Conservation (phyloP, 345 rosid species). For the Citrus reticulata region DNA sequence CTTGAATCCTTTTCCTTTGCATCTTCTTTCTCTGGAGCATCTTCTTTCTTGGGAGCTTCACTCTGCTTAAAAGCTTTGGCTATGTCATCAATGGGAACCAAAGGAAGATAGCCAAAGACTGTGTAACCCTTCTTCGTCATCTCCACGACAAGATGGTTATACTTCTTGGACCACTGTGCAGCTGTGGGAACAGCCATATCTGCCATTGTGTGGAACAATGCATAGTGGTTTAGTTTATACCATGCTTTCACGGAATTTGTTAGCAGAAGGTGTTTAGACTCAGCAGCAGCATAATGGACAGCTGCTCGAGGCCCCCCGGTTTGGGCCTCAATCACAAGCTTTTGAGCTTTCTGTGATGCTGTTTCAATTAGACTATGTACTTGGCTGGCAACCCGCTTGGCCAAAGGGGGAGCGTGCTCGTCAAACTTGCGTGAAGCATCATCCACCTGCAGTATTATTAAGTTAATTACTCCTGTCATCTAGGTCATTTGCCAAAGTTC, state of each 20-base stretch:
- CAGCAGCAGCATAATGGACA: constrained; percentile 36
- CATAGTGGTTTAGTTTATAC: constrained; percentile 44
- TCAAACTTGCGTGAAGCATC: constrained; percentile 55
- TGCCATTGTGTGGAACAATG: constrained; percentile 45
- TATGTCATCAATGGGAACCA: constrained; percentile 69
- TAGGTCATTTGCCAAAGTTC: neutral
- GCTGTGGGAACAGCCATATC: constrained; percentile 54
- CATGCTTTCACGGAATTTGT: constrained; percentile 53
- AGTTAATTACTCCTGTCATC: neutral
- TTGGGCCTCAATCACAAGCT: constrained; percentile 48
- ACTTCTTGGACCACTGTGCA: constrained; percentile 45
- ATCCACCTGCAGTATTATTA: constrained; percentile 48
- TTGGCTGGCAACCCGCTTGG: constrained; percentile 46
- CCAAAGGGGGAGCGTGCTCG: constrained; percentile 66
- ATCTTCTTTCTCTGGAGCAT: neutral
- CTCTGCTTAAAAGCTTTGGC: constrained; percentile 48
- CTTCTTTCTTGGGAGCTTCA: constrained; percentile 12
- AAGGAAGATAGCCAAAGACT: constrained; percentile 48
- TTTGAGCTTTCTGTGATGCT: constrained; percentile 44
- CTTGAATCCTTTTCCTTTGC: constrained; percentile 21
- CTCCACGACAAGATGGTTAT: constrained; percentile 42
- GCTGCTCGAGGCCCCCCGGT: constrained; percentile 65
- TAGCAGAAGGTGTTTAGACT: constrained; percentile 50
- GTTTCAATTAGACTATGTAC: constrained; percentile 33
- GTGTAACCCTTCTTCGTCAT: constrained; percentile 59